Base-by-base conservation (phyloP, 2,329 filamentous ascomycete species). In the Daldinia sp. region DNA sequence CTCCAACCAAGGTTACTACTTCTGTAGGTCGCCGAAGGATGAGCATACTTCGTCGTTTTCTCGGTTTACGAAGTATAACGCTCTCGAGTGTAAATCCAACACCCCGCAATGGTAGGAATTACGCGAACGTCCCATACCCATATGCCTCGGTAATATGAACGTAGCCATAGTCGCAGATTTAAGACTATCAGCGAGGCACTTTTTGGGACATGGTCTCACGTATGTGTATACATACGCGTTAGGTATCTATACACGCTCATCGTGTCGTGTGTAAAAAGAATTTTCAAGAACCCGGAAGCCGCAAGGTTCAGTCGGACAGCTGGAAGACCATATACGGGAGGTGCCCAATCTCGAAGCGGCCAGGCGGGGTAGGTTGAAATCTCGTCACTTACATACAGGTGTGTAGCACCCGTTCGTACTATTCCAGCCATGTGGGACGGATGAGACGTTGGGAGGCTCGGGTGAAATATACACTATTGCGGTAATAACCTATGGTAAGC, bases 21-120 rank as follows among this genome's bases (percentile, higher is more conserved):
- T n/a, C n/a, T 21, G 25, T 43, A 32, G 32, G 43, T 57, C 32
- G 39, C 56, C 53, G 53, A 41, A 30, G 41, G 32, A 41, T 45
- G 8, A 15, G 10, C 15, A 9, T 30, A 48, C n/a, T 30, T 30
- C 8, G 45, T 13, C 10, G n/a, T 11, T 48, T 48, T 19, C n/a
- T 29, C 23, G n/a, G 21, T 39, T 39, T 19, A 9, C 15, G 3
- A 39, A n/a, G 17, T 7, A 39, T 15, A 15, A 39, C 19, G n/a
- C 8, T 41, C 19, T 41, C 23, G 32, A n/a, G 15, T 8, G n/a
- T 35, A 35, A 35, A 35, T 13, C 32, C 32, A 35, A n/a, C 15
- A 6, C 9, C 32, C 32, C 32, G 32, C 32, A 7, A 35, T 35
- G n/a, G 15, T 8, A 8, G 13, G 13, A 27, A 45, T 27, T 9